Base-by-base conservation (phyloP, 768 basidiomycete genomes). In the Amanita thiersii region DNA sequence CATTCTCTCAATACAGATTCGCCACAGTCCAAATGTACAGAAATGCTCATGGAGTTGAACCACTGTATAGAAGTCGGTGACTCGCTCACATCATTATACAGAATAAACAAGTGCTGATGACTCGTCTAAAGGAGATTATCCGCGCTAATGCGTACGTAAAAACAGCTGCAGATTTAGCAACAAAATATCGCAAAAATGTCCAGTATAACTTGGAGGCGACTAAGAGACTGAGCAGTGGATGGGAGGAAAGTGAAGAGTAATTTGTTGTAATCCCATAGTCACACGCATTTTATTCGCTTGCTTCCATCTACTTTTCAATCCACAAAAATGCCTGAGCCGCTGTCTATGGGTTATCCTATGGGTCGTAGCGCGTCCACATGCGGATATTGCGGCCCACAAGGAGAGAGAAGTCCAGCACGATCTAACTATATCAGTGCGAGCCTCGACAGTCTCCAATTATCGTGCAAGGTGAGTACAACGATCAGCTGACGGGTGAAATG, bases 131-230 rank as follows among this genome's bases (percentile, higher is more conserved):
- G 86, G 86, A 90, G 60, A 83, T 91, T 52, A 61, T 86, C 30
- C 72, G 76, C 11, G 87, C 86, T 5, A 88, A 91, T 47, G 69
- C 76, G 0, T 77, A 78, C 23, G 78, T 91, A 32, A 81, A 82
- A 54, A 80, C 77, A 28, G 85, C 91, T 0, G 82, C 92, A 2
- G 81, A 90, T 56, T 68, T 97, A 12, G 75, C 86, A 24, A 78
- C 78, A 28, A 91, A 90, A 58, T 96, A 97, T 59, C 72, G 84
- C 48, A 81, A 89, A 63, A 97, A 97, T 62, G 91, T 92, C 39
- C 81, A 86, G 57, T 94, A 91, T 57, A 94, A 93, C 57, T 59
- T 96, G 44, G 83, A 87, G 52, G 82, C 83, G 33, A 84, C 78
- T 36, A 43, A 37, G 42, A 43, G 42, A 26, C 19, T 37, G 42